phyloP scores from a whole-genome alignment of 1,284 basidiomycete species.

The Sphagnurus paluster region DNA sequence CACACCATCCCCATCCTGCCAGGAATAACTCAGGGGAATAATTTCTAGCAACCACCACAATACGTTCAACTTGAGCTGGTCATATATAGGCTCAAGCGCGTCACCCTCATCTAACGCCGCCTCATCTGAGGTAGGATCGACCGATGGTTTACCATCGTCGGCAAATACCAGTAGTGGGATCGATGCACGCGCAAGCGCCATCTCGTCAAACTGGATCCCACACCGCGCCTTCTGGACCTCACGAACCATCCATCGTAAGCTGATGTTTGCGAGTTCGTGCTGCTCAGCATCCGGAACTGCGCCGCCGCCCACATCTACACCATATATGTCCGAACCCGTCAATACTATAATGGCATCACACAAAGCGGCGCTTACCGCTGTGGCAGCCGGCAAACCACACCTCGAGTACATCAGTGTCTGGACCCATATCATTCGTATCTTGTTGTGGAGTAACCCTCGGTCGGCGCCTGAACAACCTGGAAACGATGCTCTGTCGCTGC shows the following conservation, averaged over 20 bases:
- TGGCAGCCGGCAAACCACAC: constrained; percentile 70
- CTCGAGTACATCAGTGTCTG: constrained; percentile 50
- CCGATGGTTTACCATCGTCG: constrained; percentile 6
- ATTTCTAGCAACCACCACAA: constrained; percentile 53
- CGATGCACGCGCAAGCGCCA: constrained; percentile 26
- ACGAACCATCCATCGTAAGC: constrained; percentile 76
- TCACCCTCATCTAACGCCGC: constrained; percentile 30
- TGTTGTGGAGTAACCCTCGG: constrained; percentile 1
- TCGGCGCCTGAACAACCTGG: constrained; percentile 8
- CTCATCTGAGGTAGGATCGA: constrained; percentile 12
- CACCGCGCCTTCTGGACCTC: constrained; percentile 41
- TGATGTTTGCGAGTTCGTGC: constrained; percentile 54
- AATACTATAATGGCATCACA: not conserved
- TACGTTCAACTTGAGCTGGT: constrained; percentile 34
- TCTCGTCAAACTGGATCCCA: constrained; percentile 52
- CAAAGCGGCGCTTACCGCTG: constrained; percentile 40
- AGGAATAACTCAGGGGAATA: constrained; percentile 39
- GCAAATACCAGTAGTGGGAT: constrained; percentile 24
- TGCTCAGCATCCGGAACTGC: constrained; percentile 42
- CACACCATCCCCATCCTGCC: constrained; percentile 40
- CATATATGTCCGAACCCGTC: constrained; percentile 1
- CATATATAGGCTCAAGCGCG: constrained; percentile 38
- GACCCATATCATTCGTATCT: constrained; percentile 17
- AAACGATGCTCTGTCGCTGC: constrained; percentile 5
- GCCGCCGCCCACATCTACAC: constrained; percentile 69